Evolutionary conservation across 139 green algal genomes (phyloP), one percentile per base, ranked within the genome.

Genomic region (Nannochloris sp.): DNA sequence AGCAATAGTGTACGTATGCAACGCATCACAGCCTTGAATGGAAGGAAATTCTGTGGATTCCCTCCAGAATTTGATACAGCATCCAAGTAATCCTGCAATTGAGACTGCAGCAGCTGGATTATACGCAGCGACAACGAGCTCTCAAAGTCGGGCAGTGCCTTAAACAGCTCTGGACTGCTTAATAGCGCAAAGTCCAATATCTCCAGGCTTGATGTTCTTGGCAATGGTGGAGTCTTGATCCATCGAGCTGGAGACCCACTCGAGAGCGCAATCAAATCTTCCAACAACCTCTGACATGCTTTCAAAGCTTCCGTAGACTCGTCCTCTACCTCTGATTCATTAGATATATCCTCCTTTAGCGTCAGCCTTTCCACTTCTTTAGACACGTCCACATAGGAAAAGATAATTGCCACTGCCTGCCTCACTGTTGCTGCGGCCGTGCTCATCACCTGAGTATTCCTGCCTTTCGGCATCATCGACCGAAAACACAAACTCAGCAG

Each of bases 351-450:
- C 10, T 13, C 9, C 12, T 49, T 23, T 40, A 25, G 30, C 5
- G 59, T 69, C 60, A 59, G 45, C 25, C 59, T 60, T 30, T 45
- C 59, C 43, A 58, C 23, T 60, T 71, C 71, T 6, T 36, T 61
- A 13, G 57, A 59, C 3, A 77, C 49, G 25, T 72, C 49, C 5
- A 84, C 72, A 56, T 88, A 85, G 57, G 85, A 80, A 73, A 94
- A 89, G 13, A 92, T 63, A 11, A 94, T 66, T 1, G 85, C 83
- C 13, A 94, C 83, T 3, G 81, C 81, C 75, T 93, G 86, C n/a
- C 87, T 73, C 12, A 93, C 69, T 3, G 86, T 91, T 16, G 84
- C 82, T 3, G 81, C 75, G 5, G 86, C 87, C 4, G 87, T 93
- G 66, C 66, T 85, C 40, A 79, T 60, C 8, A 93, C 82, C 14